phyloP scores from a whole-genome alignment of 768 basidiomycete genomes.

The Clitopilus passeckerianus region DNA sequence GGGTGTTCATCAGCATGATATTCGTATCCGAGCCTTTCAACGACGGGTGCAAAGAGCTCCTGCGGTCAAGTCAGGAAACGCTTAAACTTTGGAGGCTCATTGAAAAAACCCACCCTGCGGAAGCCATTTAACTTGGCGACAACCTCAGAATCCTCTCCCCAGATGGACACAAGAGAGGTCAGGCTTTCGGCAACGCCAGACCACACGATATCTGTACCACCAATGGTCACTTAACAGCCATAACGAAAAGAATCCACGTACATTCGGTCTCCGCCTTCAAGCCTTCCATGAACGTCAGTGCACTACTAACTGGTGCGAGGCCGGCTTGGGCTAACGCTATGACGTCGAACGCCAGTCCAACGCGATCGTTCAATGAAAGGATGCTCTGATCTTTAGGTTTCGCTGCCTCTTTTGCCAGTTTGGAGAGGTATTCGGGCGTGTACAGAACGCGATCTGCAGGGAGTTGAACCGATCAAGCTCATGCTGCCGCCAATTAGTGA shows the following conservation, averaged over 20 bases:
- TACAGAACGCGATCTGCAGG: constrained; percentile 79
- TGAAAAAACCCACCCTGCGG: constrained; percentile 40
- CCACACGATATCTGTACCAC: constrained; percentile 72
- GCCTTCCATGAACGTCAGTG: constrained; percentile 66
- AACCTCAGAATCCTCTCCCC: constrained; percentile 76
- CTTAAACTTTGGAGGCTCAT: background rate
- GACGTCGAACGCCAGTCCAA: constrained; percentile 84
- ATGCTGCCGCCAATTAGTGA: no score
- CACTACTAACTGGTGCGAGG: constrained; percentile 67
- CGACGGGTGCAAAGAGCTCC: constrained; percentile 72
- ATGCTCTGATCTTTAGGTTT: constrained; percentile 40
- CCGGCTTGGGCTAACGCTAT: constrained; percentile 81
- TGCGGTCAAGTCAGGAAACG: constrained; percentile 17
- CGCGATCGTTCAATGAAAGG: constrained; percentile 81
- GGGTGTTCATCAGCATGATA: constrained; percentile 59
- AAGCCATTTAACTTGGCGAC: constrained; percentile 53
- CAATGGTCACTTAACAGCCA: background rate
- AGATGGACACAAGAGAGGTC: constrained; percentile 49
- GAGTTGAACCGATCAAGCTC: background rate
- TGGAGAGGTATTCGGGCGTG: constrained; percentile 68
- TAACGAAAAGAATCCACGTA: constrained; percentile 25
- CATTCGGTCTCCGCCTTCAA: constrained; percentile 76
- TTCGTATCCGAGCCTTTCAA: constrained; percentile 75
- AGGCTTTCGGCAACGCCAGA: constrained; percentile 59
- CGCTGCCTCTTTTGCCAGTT: constrained; percentile 76